These are phyloP conservation scores for Keithomyces neogunnii DNA, from an alignment of 2,329 filamentous ascomycete genomes.

Conservation along the genomic window DNA sequence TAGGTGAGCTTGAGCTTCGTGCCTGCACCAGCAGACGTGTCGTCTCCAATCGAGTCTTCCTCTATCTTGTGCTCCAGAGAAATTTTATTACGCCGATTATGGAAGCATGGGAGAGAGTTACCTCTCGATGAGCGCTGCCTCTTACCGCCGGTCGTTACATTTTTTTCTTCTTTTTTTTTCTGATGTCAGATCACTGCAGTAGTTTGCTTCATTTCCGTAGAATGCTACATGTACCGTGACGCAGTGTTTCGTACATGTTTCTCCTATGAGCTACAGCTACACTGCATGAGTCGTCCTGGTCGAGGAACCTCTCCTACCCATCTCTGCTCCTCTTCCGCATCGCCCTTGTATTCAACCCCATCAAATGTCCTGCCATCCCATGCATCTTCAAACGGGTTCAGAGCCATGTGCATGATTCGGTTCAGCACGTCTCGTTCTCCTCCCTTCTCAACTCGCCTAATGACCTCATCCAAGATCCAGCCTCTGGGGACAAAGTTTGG, in stretches of 20 bases:
- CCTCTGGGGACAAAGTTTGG: conserved; percentile 86
- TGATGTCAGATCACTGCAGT: too few relatives aligned
- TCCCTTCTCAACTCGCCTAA: conserved; percentile 77
- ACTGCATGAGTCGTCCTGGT: conserved; percentile 74
- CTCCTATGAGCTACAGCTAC: conserved; percentile 82
- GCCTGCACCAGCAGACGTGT: conserved; percentile 25
- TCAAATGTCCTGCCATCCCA: conserved; percentile 52
- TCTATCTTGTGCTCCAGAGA: conserved; percentile 66
- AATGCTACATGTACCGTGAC: not conserved
- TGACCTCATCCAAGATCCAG: conserved; percentile 92
- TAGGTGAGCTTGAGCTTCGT: conserved; percentile 54
- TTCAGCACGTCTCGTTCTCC: conserved; percentile 72
- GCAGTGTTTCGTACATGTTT: not conserved
- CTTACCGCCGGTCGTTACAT: conserved; percentile 72
- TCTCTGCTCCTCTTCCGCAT: conserved; percentile 67
- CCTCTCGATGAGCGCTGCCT: conserved; percentile 53
- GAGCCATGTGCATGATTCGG: conserved; percentile 71
- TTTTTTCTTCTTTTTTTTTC: not conserved
- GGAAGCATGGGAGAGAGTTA: conserved; percentile 58
- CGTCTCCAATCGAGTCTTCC: conserved; percentile 53
- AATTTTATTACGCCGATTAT: conserved; percentile 54
- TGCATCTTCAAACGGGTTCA: conserved; percentile 74
- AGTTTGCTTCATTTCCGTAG: not conserved
- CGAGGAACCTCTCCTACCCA: conserved; percentile 82
- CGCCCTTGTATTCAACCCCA: conserved; percentile 41